Evolutionary conservation across 164 flowering plant species (phyloP), one percentile per base, ranked within the genome.

Genomic region (Umbellularia californica): DNA sequence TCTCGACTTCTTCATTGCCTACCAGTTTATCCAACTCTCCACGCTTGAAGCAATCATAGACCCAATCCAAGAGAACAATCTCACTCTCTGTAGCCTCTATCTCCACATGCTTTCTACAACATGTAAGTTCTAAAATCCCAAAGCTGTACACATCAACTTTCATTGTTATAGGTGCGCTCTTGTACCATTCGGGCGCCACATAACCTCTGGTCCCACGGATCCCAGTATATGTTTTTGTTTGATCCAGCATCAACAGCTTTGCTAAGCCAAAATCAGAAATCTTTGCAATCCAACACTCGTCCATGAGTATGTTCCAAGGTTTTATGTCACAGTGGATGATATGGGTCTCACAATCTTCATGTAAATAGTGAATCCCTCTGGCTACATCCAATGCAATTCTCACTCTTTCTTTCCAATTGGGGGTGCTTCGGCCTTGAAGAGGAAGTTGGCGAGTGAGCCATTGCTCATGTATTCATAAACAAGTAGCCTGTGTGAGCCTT

Each of bases 151-250:
- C 82, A 63, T 84, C 85, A 15, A 62, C 82, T 70, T 84, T 84
- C 1, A 65, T 75, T 9, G 85, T 79, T 13, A 84, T 64, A 1
- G 82, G 82, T 30, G 65, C 13, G 52, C 77, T 79, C 20, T 70
- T 74, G 65, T 78, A 75, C 85, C 87, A 82, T 55, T 84, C 87
- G 0, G 87, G 87, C n/a, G 87, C 85, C 22, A 80, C 78, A 62
- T 84, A 84, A 24, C 87, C 87, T 68, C 72, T 79, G 3, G 85
- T 84, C 28, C 87, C 85, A 77, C 83, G 65, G 28, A 81, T 68
- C 5, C 67, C 81, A 7, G 85, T 80, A 9, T 47, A 65, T 19
- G 82, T 80, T 6, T 35, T 60, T 15, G 76, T 77, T 47, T 77
- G 77, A 33, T 74, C 82, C 14, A 33, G 52, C 73, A 65, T 80